Percentiles rank a stretch among this genome's conserved stretches.
Conservation (phyloP, 2,329 filamentous ascomycete species). For the Pseudocercospora cruenta region DNA sequence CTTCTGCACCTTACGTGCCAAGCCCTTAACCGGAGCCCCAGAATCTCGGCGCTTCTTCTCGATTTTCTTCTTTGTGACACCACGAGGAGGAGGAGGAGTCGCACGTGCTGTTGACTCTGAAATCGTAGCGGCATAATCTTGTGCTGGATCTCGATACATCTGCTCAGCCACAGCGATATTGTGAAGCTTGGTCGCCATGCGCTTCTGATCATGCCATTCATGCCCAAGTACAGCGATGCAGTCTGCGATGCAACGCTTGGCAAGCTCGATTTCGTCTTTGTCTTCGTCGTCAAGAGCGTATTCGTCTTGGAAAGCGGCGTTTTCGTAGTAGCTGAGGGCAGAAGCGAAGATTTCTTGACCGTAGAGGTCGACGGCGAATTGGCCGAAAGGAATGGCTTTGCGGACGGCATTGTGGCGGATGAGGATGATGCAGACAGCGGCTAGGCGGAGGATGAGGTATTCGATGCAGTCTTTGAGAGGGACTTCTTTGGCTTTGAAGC, state of each 20-base stretch:
- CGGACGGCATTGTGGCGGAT: not conserved
- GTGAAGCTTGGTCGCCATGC: not conserved
- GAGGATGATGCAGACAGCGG: not conserved
- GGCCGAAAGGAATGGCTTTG: not conserved
- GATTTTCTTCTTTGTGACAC: not conserved
- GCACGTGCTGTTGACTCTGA: not conserved
- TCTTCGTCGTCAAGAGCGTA: not conserved
- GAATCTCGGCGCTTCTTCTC: not conserved
- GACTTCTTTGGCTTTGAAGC: not conserved
- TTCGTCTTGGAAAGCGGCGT: not conserved
- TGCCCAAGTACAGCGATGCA: not conserved
- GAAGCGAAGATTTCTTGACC: not conserved
- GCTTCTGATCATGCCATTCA: not conserved
- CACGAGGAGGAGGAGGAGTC: not conserved
- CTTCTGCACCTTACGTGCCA: not conserved
- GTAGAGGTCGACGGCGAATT: not conserved
- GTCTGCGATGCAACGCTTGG: not conserved
- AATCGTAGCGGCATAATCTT: not conserved
- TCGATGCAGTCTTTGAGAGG: not conserved
- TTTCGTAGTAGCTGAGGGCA: not conserved
- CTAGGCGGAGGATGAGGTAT: not conserved
- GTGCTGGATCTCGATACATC: not conserved
- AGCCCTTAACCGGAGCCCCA: not conserved
- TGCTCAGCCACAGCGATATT: not conserved
- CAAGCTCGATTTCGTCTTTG: not conserved